A percentile compares a stretch with the other conserved stretches of the same genome.
These are phyloP conservation scores for Scleroderma bovista DNA, from an alignment of 768 basidiomycete genomes.

Conservation along the genomic window DNA sequence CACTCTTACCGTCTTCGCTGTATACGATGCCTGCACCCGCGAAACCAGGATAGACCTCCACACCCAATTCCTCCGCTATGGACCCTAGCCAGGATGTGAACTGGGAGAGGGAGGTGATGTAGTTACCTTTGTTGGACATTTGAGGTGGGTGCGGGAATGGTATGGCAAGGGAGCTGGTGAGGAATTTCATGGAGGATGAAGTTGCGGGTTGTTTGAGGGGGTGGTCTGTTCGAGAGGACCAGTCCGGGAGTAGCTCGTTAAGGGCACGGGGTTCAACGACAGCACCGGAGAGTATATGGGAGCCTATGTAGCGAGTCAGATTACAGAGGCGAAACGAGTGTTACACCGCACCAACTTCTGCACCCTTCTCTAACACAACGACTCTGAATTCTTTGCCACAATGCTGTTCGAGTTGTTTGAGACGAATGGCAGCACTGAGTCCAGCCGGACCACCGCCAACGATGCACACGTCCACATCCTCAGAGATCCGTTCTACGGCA, in stretches of 20 bases:
- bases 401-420: slow-evolving; percentile 88
- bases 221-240: slow-evolving; percentile 60
- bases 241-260: slow-evolving; percentile 85
- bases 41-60: slow-evolving; percentile 96
- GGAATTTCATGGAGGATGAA: slow-evolving; percentile 77
- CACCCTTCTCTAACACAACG: slow-evolving; percentile 92
- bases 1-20: slow-evolving; percentile 39
- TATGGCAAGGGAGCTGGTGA: slow-evolving; percentile 62
- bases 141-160: slow-evolving; percentile 96
- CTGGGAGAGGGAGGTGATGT: slow-evolving; percentile 82
- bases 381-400: slow-evolving; percentile 79
- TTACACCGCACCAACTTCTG: slow-evolving; percentile 71
- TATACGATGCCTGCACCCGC: slow-evolving; percentile 84
- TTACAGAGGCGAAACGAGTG: not conserved
- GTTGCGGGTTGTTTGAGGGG: slow-evolving; percentile 79
- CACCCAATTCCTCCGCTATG: slow-evolving; percentile 81
- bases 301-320: slow-evolving; percentile 45
- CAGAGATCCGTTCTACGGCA: slow-evolving; percentile 75
- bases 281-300: slow-evolving; percentile 93
- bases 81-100: slow-evolving; percentile 86
- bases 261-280: slow-evolving; percentile 92
- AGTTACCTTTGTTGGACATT: slow-evolving; percentile 94
- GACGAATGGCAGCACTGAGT: slow-evolving; percentile 88
- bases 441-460: slow-evolving; percentile 96
- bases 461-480: slow-evolving; percentile 95